Percentiles rank a stretch among this genome's conserved stretches.
Evolutionary conservation across 345 rosid genomes (phyloP).

Genomic region (Hevea brasiliensis): DNA sequence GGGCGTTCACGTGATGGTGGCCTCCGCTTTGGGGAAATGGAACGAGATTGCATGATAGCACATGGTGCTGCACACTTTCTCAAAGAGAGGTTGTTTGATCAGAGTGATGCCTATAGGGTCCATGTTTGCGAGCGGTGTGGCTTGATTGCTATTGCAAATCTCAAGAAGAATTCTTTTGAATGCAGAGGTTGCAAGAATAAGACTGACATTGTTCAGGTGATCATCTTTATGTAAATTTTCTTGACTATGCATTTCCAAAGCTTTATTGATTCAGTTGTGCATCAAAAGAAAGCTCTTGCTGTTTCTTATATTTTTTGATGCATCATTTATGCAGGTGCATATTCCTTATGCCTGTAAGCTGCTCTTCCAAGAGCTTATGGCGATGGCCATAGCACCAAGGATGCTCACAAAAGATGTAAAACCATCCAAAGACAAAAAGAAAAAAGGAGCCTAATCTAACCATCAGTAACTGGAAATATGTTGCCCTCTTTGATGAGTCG

Average conservation of each 20-base stretch:
- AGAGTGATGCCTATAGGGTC: conserved; percentile 93
- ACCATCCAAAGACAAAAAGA: conserved; percentile 50
- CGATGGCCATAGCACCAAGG: conserved; percentile 99
- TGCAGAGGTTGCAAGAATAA: conserved; percentile 98
- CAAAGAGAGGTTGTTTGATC: conserved; percentile 94
- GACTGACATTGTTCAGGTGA: conserved; percentile 89
- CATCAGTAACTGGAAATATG: not conserved
- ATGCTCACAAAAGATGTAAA: conserved; percentile 78
- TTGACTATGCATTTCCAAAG: not conserved
- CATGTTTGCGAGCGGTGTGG: conserved; percentile 94
- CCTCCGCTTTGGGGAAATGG: conserved; percentile 97
- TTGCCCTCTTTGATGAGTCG: not conserved
- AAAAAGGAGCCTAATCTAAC: conserved; percentile 47
- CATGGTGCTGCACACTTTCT: conserved; percentile 95
- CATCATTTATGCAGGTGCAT: conserved; percentile 55
- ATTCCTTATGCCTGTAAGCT: conserved; percentile 93
- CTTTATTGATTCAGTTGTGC: not conserved
- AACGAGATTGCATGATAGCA: conserved; percentile 97
- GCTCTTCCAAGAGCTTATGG: conserved; percentile 96
- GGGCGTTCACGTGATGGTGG: conserved; percentile 99
- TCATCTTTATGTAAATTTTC: not conserved
- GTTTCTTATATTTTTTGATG: not conserved
- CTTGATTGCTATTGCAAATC: conserved; percentile 88
- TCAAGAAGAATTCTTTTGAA: conserved; percentile 85
- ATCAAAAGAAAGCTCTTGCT: not conserved